These are phyloP conservation scores for Metschnikowia cerradonensis DNA, from an alignment of 805 yeast species.

Conservation along the genomic window DNA sequence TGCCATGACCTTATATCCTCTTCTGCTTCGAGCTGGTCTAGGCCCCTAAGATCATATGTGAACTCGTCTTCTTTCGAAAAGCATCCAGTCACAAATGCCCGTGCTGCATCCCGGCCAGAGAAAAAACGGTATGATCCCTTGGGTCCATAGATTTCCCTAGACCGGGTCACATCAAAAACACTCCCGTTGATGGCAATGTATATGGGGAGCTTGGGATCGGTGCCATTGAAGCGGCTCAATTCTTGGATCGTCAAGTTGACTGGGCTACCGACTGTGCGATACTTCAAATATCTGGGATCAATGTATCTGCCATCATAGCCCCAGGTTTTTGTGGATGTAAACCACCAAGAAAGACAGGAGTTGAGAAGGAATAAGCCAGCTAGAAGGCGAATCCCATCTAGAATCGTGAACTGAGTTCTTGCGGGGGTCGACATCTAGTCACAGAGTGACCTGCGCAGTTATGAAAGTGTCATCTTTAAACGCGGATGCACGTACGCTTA, in stretches of 20 bases:
- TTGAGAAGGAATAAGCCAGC: conserved; percentile 46
- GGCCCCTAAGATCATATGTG: conserved; percentile 64
- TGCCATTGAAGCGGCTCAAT: conserved; percentile 50
- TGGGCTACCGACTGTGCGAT: conserved; percentile 15
- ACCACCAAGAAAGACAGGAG: conserved; percentile 50
- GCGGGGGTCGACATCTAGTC: neutral
- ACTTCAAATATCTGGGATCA: conserved; percentile 39
- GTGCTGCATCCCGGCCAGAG: conserved; percentile 63
- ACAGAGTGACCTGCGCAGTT: neutral
- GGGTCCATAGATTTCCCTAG: conserved; percentile 53
- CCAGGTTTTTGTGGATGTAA: conserved; percentile 59
- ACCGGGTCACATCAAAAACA: conserved; percentile 59
- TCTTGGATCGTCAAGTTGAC: conserved; percentile 41
- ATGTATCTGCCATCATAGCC: conserved; percentile 52
- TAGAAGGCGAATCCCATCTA: conserved; percentile 42
- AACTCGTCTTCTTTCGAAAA: conserved; percentile 49
- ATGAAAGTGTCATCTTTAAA: neutral
- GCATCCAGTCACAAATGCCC: conserved; percentile 72
- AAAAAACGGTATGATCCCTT: conserved; percentile 52
- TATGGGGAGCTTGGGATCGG: conserved; percentile 45
- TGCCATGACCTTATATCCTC: conserved; percentile 50
- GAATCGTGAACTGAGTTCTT: conserved; percentile 8
- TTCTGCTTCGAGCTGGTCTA: conserved; percentile 40
- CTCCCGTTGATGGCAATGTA: conserved; percentile 57
- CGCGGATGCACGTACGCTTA: neutral